A percentile compares a stretch with the other conserved stretches of the same genome.
phyloP scores from a whole-genome alignment of 2,329 filamentous ascomycete genomes.

The Nemania diffusa region DNA sequence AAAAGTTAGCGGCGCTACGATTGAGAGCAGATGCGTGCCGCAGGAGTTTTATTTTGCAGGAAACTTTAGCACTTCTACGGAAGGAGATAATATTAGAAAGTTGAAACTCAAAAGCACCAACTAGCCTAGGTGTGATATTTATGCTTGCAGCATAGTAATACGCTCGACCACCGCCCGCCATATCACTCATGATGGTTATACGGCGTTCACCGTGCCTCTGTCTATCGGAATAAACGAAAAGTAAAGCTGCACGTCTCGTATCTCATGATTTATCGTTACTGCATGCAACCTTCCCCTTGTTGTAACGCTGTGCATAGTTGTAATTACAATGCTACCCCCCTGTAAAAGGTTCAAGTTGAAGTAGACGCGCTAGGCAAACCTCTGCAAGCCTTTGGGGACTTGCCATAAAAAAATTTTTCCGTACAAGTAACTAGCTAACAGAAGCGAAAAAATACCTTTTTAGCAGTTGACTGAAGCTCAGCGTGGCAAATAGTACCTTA shows the following conservation, averaged over 20 bases:
- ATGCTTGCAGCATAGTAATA: slow-evolving; percentile 2
- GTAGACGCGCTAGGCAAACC: no score
- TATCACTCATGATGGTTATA: slow-evolving; percentile 2
- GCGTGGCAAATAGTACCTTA: no score
- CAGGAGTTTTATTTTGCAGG: slow-evolving; percentile 1
- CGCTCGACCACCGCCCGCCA: slow-evolving; percentile 1
- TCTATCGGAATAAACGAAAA: not conserved
- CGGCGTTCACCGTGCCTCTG: not conserved
- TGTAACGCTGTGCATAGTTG: not conserved
- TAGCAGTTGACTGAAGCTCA: no score
- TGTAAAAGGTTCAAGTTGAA: no score
- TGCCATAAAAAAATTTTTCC: no score
- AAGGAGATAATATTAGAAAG: slow-evolving; percentile 3
- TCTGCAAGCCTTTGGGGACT: no score
- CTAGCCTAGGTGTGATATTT: slow-evolving; percentile 6
- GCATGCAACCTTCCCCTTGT: slow-evolving; percentile 9
- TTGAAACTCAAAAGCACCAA: not conserved
- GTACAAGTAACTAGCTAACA: no score
- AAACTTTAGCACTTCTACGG: slow-evolving; percentile 8
- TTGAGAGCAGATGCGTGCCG: slow-evolving; percentile 11
- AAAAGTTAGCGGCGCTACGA: not conserved
- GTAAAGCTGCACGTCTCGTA: not conserved
- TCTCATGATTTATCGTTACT: not conserved
- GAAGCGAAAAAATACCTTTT: no score
- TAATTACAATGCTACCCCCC: no score